Evolutionary conservation across 805 yeast genomes (phyloP), one percentile per base, ranked within the genome.

Genomic region (Ogataea allantospora): DNA sequence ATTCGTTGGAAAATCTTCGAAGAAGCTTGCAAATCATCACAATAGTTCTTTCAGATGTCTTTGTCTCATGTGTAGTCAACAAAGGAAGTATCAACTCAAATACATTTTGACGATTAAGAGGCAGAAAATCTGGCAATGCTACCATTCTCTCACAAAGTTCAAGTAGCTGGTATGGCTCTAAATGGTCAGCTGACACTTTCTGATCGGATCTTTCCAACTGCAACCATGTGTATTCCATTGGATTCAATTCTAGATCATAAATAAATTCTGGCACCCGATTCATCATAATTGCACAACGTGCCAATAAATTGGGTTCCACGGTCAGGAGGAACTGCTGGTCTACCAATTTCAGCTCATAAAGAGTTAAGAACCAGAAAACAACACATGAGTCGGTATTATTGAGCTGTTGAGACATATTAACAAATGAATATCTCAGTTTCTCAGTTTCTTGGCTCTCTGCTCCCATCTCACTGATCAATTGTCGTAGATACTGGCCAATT

Each of bases 41-140:
- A 1, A 70, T 35, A 0, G 74, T 58, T 8, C 60, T 38, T 35
- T 75, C 79, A 8, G 54, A 57, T 31, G 73, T 60, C 43, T 73
- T 57, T 1, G 60, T 54, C n/a, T 31, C 21, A 27, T 51, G 56
- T 4, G 36, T 18, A 21, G 47, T 46, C 13, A 59, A 19, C 6
- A 57, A 28, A 2, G 39, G 39, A 10, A 35, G 12, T 6, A 24
- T 4, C 10, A 29, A 2, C 7, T 12, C n/a, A 9, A 31, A 31
- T 3, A 17, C 21, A 17, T 16, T 7, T 4, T 21, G 23, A 21
- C 8, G 23, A 21, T 21, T 7, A 21, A 9, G 4, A 9, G 8
- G n/a, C 8, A 9, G 4, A 4, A 21, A 9, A 5, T 21, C 23
- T 21, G 7, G 9, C 11, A 21, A 9, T 21, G 8, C 9, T 4